phyloP scores from a whole-genome alignment of 1,139 yeast species.

The Candida sp. region DNA sequence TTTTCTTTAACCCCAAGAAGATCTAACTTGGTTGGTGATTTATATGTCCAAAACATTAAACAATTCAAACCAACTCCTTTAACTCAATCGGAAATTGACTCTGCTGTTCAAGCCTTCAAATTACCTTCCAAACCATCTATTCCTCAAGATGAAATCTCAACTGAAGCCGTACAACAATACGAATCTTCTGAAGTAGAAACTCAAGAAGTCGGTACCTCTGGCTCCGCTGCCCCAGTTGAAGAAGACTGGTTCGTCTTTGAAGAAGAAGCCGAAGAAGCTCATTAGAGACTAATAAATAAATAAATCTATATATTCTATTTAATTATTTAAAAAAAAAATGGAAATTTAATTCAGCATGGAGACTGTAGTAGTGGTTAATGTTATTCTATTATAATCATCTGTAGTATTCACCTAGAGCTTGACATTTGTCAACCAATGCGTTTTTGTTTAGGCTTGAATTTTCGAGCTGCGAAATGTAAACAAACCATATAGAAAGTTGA shows the following conservation, averaged over 20 bases:
- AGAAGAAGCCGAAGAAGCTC: slow-evolving; percentile 71
- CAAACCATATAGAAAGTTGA: background rate
- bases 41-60: slow-evolving; percentile 84
- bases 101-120: slow-evolving; percentile 77
- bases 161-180: slow-evolving; percentile 73
- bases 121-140: slow-evolving; percentile 71
- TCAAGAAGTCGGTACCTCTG: slow-evolving; percentile 34
- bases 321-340: background rate
- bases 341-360: too few relatives aligned
- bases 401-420: too few relatives aligned
- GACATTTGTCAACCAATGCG: too few relatives aligned
- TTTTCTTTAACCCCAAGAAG: slow-evolving; percentile 45
- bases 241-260: slow-evolving; percentile 87
- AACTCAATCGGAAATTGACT: slow-evolving; percentile 71
- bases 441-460: too few relatives aligned
- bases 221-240: slow-evolving; percentile 46
- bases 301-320: background rate
- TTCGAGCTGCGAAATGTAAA: background rate
- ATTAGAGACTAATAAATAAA: slow-evolving; percentile 30
- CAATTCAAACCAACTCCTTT: slow-evolving; percentile 82
- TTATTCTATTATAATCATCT: too few relatives aligned
- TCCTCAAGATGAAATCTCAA: slow-evolving; percentile 72
- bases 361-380: too few relatives aligned
- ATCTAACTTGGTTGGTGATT: slow-evolving; percentile 72
- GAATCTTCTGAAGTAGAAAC: slow-evolving; percentile 77